These are phyloP conservation scores for Coemansia sp. DNA, from an alignment of 192 early-diverging fungal species.

Conservation along the genomic window DNA sequence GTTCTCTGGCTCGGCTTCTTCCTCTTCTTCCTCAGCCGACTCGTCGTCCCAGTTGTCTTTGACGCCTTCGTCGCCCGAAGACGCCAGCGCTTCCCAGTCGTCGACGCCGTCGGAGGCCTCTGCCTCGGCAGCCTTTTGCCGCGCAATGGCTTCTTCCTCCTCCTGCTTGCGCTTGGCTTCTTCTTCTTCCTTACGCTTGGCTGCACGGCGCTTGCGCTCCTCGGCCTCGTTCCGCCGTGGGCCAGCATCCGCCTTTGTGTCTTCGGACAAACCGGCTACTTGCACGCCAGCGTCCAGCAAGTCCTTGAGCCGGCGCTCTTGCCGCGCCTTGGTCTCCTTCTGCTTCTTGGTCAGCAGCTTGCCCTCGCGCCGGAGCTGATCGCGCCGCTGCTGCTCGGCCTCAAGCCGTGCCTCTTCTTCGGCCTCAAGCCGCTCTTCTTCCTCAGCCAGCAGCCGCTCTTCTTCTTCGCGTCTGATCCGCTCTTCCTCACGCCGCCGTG, in stretches of 20 bases:
- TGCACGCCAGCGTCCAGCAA: conserved; percentile 77
- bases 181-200: conserved; percentile 44
- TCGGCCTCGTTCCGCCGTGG: conserved; percentile 30
- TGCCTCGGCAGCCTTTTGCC: conserved; percentile 58
- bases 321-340: conserved; percentile 75
- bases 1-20: conserved; percentile 3
- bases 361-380: conserved; percentile 88
- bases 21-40: conserved; percentile 28
- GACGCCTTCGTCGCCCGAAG: conserved; percentile 34
- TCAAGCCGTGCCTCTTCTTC: conserved; percentile 79
- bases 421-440: conserved; percentile 62
- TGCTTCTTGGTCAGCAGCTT: conserved; percentile 93
- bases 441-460: conserved; percentile 63
- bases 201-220: conserved; percentile 43
- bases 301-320: conserved; percentile 69
- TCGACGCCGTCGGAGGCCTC: conserved; percentile 57
- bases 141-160: conserved; percentile 51
- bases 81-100: conserved; percentile 47
- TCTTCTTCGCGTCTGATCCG: conserved; percentile 67
- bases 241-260: conserved; percentile 3
- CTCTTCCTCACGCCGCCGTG: conserved; percentile 78
- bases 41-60: conserved; percentile 49
- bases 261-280: conserved; percentile 57
- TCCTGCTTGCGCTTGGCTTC: conserved; percentile 32
- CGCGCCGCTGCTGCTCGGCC: conserved; percentile 76